Conservation (phyloP, 495 filamentous ascomycete genomes). For the Cercophora scortea region DNA sequence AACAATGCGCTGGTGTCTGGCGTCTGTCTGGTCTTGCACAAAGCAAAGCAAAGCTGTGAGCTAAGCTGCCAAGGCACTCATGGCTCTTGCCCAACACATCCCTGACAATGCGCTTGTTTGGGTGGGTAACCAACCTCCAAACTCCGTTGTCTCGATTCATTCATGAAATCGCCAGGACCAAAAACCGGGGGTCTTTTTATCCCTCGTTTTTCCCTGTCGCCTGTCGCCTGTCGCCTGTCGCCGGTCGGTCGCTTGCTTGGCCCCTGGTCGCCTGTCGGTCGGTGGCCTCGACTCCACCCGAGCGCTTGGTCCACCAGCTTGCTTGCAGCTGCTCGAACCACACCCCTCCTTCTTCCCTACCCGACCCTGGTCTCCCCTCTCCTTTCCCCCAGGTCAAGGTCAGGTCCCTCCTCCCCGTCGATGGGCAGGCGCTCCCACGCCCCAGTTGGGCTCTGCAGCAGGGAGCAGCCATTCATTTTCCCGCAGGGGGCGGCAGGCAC, state of each 20-base stretch:
- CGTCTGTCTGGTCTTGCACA: too few species aligned
- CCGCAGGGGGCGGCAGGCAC: conserved; percentile 17
- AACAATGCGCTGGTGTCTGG: too few species aligned
- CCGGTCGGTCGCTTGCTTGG: conserved; percentile 7
- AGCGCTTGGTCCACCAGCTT: conserved; percentile 30
- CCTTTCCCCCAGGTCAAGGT: neutral
- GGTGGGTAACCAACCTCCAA: neutral
- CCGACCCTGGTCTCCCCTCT: neutral
- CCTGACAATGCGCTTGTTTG: neutral
- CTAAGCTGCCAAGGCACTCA: neutral
- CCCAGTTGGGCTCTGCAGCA: neutral
- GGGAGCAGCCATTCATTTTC: conserved; percentile 19
- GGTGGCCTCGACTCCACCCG: conserved; percentile 15
- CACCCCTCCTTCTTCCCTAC: conserved; percentile 12
- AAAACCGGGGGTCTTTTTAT: neutral
- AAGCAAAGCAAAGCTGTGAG: too few species aligned
- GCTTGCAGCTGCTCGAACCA: conserved; percentile 21
- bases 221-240: neutral
- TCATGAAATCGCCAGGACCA: neutral
- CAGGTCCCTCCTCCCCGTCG: neutral
- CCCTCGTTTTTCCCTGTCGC: neutral
- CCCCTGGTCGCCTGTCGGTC: conserved; percentile 9
- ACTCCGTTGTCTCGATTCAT: neutral
- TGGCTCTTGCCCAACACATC: neutral
- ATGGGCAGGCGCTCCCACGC: conserved; percentile 20